A percentile compares a stretch with the other conserved stretches of the same genome.
Evolutionary conservation across 768 basidiomycete genomes (phyloP).

Genomic region (Mycena vitilis): DNA sequence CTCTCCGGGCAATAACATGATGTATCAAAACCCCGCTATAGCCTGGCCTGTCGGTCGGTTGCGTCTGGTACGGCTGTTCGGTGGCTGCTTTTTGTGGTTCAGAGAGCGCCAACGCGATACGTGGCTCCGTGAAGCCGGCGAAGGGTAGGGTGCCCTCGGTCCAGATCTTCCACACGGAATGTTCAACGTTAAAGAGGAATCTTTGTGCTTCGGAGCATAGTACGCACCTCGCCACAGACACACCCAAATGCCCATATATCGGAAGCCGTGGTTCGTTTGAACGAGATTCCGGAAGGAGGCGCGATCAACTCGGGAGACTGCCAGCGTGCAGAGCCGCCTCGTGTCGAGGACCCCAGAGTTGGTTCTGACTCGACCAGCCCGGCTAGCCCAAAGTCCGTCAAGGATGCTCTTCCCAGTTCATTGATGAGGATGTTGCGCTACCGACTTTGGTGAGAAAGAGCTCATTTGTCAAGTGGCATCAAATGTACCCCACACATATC

Average conservation of each 20-base stretch:
- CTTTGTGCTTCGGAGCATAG: no score
- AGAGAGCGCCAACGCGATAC: not conserved
- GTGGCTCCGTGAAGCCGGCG: not conserved
- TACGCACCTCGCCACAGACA: not conserved
- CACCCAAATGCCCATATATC: constrained; percentile 1
- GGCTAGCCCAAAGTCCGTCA: constrained; percentile 1
- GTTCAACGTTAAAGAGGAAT: no score
- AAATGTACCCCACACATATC: not conserved
- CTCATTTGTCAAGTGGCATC: no score
- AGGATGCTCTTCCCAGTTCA: not conserved
- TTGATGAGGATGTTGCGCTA: not conserved
- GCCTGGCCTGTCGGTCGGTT: not conserved
- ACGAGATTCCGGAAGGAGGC: not conserved
- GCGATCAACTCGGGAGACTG: no score
- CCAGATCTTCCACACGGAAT: constrained; percentile 7
- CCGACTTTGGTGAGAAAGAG: not conserved
- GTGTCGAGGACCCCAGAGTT: not conserved
- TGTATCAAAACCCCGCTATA: no score
- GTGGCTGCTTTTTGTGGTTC: not conserved
- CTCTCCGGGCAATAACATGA: no score
- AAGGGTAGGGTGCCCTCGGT: not conserved
- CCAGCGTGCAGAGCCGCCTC: not conserved
- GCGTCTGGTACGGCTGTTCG: not conserved
- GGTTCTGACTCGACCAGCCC: not conserved
- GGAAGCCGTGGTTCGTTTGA: not conserved